Evolutionary conservation across 169 alveolate species (phyloP).

Genomic region (Cryptosporidium parvum): DNA sequence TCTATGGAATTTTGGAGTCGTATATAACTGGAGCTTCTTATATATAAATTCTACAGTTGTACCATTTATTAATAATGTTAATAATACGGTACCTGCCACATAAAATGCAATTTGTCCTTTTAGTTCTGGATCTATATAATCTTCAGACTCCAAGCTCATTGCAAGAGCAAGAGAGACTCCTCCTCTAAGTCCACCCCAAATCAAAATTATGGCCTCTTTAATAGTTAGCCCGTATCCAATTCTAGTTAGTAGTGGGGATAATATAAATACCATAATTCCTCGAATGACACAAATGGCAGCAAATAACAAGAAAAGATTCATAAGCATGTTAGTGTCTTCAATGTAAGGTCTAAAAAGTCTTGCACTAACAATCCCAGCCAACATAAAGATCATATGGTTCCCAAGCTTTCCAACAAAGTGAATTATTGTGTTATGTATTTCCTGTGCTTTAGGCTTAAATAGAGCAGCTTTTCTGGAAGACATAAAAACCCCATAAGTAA

Average conservation of each 20-base stretch:
- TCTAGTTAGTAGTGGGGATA: constrained; percentile 75
- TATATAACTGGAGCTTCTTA: constrained; percentile 68
- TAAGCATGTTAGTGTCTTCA: constrained; percentile 34
- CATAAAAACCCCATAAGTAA: constrained; percentile 79
- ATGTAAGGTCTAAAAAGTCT: constrained; percentile 73
- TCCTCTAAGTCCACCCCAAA: constrained; percentile 82
- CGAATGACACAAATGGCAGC: constrained; percentile 77
- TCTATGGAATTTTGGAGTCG: constrained; percentile 62
- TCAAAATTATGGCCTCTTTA: constrained; percentile 73
- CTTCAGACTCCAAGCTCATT: constrained; percentile 76
- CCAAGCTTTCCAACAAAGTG: constrained; percentile 77
- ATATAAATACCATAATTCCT: constrained; percentile 65
- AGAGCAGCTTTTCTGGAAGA: constrained; percentile 67
- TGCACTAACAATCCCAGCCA: constrained; percentile 79
- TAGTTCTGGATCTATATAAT: constrained; percentile 52
- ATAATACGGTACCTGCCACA: constrained; percentile 79
- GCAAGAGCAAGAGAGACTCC: constrained; percentile 80
- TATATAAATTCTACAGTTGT: constrained; percentile 76
- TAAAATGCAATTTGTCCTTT: constrained; percentile 78
- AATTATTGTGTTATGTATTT: constrained; percentile 60
- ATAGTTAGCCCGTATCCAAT: constrained; percentile 78
- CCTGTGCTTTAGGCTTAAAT: constrained; percentile 75
- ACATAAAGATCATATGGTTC: constrained; percentile 77
- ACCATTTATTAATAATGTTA: constrained; percentile 78
- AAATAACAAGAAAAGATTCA: constrained; percentile 76